Base-by-base conservation (phyloP, 805 yeast species). In the Jamesozyma piceae region DNA sequence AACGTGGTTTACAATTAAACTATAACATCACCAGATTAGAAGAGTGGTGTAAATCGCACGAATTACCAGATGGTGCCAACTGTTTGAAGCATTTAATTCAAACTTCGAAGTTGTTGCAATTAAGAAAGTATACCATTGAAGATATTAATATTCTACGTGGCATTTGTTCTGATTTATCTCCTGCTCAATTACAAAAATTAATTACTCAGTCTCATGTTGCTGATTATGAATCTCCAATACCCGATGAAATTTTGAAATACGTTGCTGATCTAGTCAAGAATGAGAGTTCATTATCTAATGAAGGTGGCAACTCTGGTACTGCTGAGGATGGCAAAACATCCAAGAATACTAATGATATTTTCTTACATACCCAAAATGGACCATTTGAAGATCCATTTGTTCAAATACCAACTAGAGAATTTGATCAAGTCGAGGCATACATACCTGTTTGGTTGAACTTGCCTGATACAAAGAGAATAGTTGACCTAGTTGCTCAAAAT, bases 1-100 rank as follows among this genome's bases (percentile, higher is more conserved):
- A 90, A 69, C 82, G 98, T 60, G 97, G 97, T 38, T 74, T 92
- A 53, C 98, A 92, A 66, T 78, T 92, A 66, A 92, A 88, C 63
- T 92, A 92, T 68, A 92, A 92, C 63, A 94, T 89, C 42, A 92
- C 98, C 3, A 77, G 97, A 57, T 74, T 92, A 55, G 97, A 88
- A 64, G 99, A 92, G 67, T 92, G 98, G 98, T 90, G 97, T 66
- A 90, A 87, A 68, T 78, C 87, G 6, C 96, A 90, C 62, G 89
- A 83, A 41, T 77, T 92, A 48, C 82, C 83, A 39, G 95, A 89
- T 60, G 95, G 94, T 2, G 76, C 90, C 3, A 77, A 80, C 31
- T 80, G 87, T 57, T 73, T 92, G 60, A 80, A 81, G 48, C 97
- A 89, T 59, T 71, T 92, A 58, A 73, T 88, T 51, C 97, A 92